Base-by-base conservation (phyloP, 352 stramenopile genomes). In the Globisporangium parvum region DNA sequence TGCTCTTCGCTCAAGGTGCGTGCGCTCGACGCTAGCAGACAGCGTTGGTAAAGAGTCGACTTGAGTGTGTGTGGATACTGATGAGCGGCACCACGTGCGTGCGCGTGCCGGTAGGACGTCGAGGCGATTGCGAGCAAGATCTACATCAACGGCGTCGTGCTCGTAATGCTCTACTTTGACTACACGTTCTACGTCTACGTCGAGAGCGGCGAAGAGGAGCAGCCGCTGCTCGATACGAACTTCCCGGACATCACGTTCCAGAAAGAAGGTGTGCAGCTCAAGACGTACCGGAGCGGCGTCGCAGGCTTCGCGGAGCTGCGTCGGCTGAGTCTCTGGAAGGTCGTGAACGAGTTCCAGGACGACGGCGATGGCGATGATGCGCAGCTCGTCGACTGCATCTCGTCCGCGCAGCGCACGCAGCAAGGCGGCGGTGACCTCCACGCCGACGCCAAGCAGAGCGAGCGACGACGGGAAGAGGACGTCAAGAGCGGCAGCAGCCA, bases 91-190 rank as follows among this genome's bases (percentile, higher is more conserved):
- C 23, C 0, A 12, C 28, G 20, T 6, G 49, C 18, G 12, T 41
- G n/a, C 24, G 9, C 17, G 18, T 52, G 53, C 42, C 33, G 31
- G 24, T 61, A 93, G 71, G 82, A 96, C 47, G 85, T 98, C 26
- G 91, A 98, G 62, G 75, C 96, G 12, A 90, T 98, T 57, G 91
- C 89, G n/a, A 96, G 80, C 62, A 98, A 98, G 70, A 87, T 88
- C 26, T 97, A 98, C 68, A 75, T 96, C 15, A 85, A 80, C 26
- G 90, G 85, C 9, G 75, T 98, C 31, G 86, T 98, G 56, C 74
- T 96, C 23, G 92, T 97, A 12, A 69, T 91, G 60, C 83, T 98
- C n/a, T 97, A 96, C 68, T 97, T 91, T 62, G 75, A 94, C 60
- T 87, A 81, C 51, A 96, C 77, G 10, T 96, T 96, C 59, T 98